phyloP scores from a whole-genome alignment of 306 rosid genomes.

The Abrus precatorius region DNA sequence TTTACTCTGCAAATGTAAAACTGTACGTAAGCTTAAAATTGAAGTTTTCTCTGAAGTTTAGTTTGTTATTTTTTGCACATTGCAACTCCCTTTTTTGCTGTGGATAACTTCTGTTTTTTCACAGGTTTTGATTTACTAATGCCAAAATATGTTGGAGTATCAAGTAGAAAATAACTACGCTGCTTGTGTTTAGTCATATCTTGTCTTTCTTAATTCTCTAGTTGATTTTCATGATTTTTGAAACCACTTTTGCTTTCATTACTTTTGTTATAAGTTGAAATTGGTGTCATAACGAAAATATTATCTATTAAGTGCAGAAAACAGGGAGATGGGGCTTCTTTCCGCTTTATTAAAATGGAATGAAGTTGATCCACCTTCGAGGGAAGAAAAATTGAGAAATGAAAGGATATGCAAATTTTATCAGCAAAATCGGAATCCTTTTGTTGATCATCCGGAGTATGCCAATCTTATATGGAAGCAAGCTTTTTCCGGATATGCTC shows the following conservation, averaged over 20 bases:
- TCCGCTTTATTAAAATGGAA: conserved; percentile 78
- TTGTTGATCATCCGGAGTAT: conserved; percentile 77
- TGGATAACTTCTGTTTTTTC: conserved; percentile 7
- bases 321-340: conserved; percentile 78
- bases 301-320: conserved; percentile 46
- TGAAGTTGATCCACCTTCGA: conserved; percentile 77
- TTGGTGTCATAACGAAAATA: background rate
- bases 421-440: conserved; percentile 82
- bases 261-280: conserved; percentile 9
- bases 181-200: background rate
- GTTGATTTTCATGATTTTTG: conserved; percentile 19
- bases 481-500: conserved; percentile 6
- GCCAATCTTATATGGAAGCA: conserved; percentile 69
- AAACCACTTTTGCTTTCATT: conserved; percentile 3
- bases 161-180: conserved; percentile 18
- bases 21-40: background rate
- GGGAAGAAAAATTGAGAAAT: conserved; percentile 78
- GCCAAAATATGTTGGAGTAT: background rate
- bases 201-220: background rate
- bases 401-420: conserved; percentile 78
- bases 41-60: background rate
- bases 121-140: background rate
- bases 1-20: conserved; percentile 33
- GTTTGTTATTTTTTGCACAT: background rate
- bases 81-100: conserved; percentile 22